These are phyloP conservation scores for Brasilioporus rufonigricans DNA, from an alignment of 768 basidiomycete species.

Conservation along the genomic window DNA sequence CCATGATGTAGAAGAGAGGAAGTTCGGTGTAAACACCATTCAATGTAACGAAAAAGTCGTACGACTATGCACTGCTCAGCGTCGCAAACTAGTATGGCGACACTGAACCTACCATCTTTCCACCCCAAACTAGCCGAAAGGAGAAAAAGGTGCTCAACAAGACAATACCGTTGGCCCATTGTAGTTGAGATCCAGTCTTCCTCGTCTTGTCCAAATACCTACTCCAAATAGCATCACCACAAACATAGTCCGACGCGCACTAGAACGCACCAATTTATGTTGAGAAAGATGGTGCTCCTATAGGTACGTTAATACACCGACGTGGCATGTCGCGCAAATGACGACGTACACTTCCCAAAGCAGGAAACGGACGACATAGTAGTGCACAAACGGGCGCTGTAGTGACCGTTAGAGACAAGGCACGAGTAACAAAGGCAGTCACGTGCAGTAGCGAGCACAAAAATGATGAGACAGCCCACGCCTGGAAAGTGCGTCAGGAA, in stretches of 20 bases:
- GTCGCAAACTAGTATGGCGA: not conserved
- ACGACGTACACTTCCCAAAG: slow-evolving; percentile 73
- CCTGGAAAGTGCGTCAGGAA: slow-evolving; percentile 36
- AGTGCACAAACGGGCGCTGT: slow-evolving; percentile 74
- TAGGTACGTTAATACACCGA: slow-evolving; percentile 4
- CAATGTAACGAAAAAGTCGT: slow-evolving; percentile 63
- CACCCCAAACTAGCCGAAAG: slow-evolving; percentile 72
- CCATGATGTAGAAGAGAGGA: slow-evolving; percentile 45
- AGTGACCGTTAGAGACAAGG: slow-evolving; percentile 1
- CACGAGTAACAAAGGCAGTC: not conserved
- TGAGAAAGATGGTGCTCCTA: slow-evolving; percentile 83
- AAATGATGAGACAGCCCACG: slow-evolving; percentile 62
- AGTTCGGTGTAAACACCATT: slow-evolving; percentile 52
- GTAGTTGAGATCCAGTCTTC: slow-evolving; percentile 63
- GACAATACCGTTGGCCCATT: slow-evolving; percentile 68
- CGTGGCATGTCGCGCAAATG: not conserved
- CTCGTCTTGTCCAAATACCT: slow-evolving; percentile 80
- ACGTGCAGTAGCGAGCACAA: slow-evolving; percentile 68
- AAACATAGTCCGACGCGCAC: not conserved
- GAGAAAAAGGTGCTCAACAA: slow-evolving; percentile 68
- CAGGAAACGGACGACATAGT: slow-evolving; percentile 74
- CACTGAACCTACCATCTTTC: slow-evolving; percentile 33
- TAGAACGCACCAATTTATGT: slow-evolving; percentile 72
- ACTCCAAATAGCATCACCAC: not conserved
- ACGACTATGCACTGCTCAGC: slow-evolving; percentile 45